Percentiles rank a stretch among this genome's conserved stretches.
phyloP scores from a whole-genome alignment of 2,329 filamentous ascomycete genomes.

The Ophiostoma australiae region DNA sequence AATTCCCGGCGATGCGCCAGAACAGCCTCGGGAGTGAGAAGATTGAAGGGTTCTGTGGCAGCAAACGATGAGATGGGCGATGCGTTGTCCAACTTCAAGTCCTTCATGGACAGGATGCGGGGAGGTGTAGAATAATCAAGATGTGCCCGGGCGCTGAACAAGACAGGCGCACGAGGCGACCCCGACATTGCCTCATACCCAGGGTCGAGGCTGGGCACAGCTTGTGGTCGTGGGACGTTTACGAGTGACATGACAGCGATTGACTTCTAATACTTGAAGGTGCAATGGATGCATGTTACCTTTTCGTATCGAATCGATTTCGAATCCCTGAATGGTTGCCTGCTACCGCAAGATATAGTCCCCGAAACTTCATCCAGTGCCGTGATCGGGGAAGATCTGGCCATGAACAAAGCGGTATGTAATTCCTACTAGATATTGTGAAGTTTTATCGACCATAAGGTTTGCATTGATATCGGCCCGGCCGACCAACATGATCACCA shows the following conservation, averaged over 20 bases:
- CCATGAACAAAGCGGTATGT: background rate
- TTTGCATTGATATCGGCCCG: background rate
- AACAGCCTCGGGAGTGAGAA: background rate
- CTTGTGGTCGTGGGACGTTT: background rate
- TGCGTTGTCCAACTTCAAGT: background rate
- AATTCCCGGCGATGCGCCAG: background rate
- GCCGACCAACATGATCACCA: background rate
- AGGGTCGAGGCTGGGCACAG: background rate
- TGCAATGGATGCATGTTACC: background rate
- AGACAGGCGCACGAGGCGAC: background rate
- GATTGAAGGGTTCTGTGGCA: background rate
- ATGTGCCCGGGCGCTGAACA: background rate
- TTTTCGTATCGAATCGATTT: background rate
- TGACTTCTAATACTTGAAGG: background rate
- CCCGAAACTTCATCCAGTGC: background rate
- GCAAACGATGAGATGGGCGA: constrained; percentile 12
- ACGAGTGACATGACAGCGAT: background rate
- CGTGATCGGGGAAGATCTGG: background rate
- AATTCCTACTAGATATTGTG: background rate
- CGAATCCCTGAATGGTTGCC: background rate
- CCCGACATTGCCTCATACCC: background rate
- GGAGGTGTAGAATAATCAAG: background rate
- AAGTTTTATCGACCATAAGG: background rate
- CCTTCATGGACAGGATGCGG: background rate
- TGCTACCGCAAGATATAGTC: background rate